Evolutionary conservation across 495 filamentous ascomycete genomes (phyloP), one percentile per base, ranked within the genome.

Genomic region (Xylaria sp.): DNA sequence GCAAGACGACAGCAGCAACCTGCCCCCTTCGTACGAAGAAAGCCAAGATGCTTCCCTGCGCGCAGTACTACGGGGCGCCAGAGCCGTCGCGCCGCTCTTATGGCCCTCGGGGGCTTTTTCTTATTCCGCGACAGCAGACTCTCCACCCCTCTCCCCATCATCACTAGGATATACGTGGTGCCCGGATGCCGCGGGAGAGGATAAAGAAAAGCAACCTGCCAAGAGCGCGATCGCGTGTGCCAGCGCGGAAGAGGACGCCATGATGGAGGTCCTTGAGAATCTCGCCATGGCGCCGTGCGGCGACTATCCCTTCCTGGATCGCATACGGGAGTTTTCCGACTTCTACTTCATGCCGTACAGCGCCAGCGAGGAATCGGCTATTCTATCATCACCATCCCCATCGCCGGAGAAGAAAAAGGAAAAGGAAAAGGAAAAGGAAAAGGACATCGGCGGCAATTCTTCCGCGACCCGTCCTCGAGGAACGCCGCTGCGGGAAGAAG

Each of bases 1-100:
- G 8, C 57, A 31, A 1, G 57, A 59, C 61, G 44, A 31, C 11
- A 43, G 31, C 3, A 19, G 5, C 8, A 50, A 50, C 19, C 44
- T 40, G 19, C 62, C 62, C 14, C 62, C 62, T 24, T 65, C 62
- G 17, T 65, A 65, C 62, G 29, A 65, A 3, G 62, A 65, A 19
- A 65, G 62, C 19, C 62, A 65, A n/a, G 31, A 65, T 37, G 62
- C 62, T 35, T 65, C 62, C 9, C 17, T 65, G 19, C 26, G 44
- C 8, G 29, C 43, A 24, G 62, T 65, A 5, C 33, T 65, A 31
- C 62, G 52, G 29, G 62, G 62, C 17, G 62, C 62, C 6, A 37
- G 26, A 29, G 61, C 26, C 5, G 44, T 48, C 14, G 15, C 46
- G 15, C 61, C 61, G 29, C 17, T 65, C 24, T 19, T 65, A 7